Conservation (phyloP, 2,329 filamentous ascomycete species). For the Alternaria gaisen region DNA sequence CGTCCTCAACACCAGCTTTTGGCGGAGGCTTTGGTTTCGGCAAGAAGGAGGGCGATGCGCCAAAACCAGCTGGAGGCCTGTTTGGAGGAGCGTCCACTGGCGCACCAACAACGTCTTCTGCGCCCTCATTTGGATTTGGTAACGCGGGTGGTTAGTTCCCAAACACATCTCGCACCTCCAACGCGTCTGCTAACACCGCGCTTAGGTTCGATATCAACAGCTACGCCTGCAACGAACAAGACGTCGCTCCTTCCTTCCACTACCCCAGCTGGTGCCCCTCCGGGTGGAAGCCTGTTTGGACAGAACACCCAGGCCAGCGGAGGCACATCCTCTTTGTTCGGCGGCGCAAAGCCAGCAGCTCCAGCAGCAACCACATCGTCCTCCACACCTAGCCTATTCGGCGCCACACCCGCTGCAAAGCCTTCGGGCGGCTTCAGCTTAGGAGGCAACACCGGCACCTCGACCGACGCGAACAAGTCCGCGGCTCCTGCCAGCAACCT, state of each 20-base stretch:
- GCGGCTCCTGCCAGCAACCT: slow-evolving; percentile 33
- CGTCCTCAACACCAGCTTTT: slow-evolving; percentile 27
- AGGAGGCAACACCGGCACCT: slow-evolving; percentile 36
- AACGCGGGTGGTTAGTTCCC: slow-evolving; percentile 19
- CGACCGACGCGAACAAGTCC: slow-evolving; percentile 45
- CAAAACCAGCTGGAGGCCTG: slow-evolving; percentile 36
- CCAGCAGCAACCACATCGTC: slow-evolving; percentile 38
- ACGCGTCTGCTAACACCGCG: slow-evolving; percentile 16
- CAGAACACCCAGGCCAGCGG: slow-evolving; percentile 25
- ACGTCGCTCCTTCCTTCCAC: slow-evolving; percentile 50
- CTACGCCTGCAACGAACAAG: slow-evolving; percentile 49
- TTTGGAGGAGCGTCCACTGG: slow-evolving; percentile 23
- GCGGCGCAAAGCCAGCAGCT: slow-evolving; percentile 34
- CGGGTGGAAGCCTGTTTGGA: slow-evolving; percentile 42
- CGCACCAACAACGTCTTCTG: slow-evolving; percentile 26
- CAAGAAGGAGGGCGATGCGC: slow-evolving; percentile 31
- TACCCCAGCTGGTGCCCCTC: slow-evolving; percentile 51
- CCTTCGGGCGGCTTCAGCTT: slow-evolving; percentile 30
- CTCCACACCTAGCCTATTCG: slow-evolving; percentile 41
- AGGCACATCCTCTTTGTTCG: slow-evolving; percentile 25
- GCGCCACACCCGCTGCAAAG: slow-evolving; percentile 34
- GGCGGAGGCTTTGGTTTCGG: slow-evolving; percentile 28
- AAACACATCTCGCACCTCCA: background rate
- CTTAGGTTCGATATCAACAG: slow-evolving; percentile 36
- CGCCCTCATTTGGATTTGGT: slow-evolving; percentile 26